Evolutionary conservation across 441 rosid genomes (phyloP), one percentile per base, ranked within the genome.

Genomic region (Euphorbia celastroides): DNA sequence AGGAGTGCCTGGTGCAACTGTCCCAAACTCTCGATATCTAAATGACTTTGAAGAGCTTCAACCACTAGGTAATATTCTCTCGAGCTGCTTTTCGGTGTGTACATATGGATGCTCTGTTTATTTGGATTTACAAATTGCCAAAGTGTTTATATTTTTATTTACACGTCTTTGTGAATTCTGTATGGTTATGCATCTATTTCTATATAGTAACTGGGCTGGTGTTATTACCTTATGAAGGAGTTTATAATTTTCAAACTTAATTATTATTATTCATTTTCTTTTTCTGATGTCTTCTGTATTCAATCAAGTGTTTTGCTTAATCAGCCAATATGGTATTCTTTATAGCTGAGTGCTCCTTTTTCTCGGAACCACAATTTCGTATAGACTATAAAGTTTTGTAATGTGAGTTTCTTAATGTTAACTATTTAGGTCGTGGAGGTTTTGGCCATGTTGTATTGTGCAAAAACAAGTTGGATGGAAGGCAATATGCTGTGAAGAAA

Each of bases 401-500:
- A 52, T 60, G 62, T 70, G 66, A 36, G 66, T 61, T 70, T 62
- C 70, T 59, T 48, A 58, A 34, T 34, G 65, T 27, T 36, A 32
- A 48, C 44, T 78, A 62, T 59, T 66, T 78, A 94, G 99, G 99
- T 63, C 97, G 89, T 76, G 99, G 99, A 64, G 97, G 97, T 75
- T 94, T 91, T 68, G 99, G 96, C 52, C 96, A 86, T 70, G 99
- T 94, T 72, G 93, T 94, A 8, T 74, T 94, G 56, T 91, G 99
- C 82, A 89, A 91, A 86, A 94, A 94, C 81, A 94, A 94, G 79
- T 78, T 91, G 70, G 99, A 94, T 78, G 99, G 97, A 73, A 91
- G 99, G 73, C 97, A 94, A 60, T 94, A 94, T 79, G 99, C 99
- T 5, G 87, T 94, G 70, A 94, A 94, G 86, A 94, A 91, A 82